phyloP scores from a whole-genome alignment of 495 filamentous ascomycete genomes.

The Collariella sp. region DNA sequence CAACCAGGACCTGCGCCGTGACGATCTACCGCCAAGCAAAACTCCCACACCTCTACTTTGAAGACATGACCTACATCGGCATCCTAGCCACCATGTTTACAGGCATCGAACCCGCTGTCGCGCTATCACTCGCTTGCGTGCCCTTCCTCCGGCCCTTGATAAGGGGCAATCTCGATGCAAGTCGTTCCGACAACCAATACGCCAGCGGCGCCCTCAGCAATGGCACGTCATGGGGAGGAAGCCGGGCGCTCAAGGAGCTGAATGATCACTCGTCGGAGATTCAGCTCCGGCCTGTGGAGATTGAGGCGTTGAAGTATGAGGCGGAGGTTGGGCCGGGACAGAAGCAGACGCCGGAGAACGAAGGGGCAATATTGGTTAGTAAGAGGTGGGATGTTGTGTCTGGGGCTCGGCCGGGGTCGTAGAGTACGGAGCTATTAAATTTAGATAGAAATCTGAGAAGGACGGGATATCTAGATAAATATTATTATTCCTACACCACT shows the following conservation, averaged over 20 bases:
- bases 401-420: not conserved
- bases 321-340: conserved; percentile 3
- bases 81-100: conserved; percentile 21
- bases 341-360: not conserved
- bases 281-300: conserved; percentile 18
- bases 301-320: conserved; percentile 8
- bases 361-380: conserved; percentile 5
- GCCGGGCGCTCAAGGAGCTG: conserved; percentile 21
- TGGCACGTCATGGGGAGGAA: conserved; percentile 2
- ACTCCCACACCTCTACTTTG: conserved; percentile 21
- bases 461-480: too few relatives aligned
- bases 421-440: too few relatives aligned
- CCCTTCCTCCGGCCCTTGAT: conserved; percentile 24
- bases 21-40: conserved; percentile 19
- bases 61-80: conserved; percentile 22
- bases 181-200: conserved; percentile 6
- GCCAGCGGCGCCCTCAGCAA: conserved; percentile 5
- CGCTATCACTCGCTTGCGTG: conserved; percentile 21
- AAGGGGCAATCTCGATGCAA: not conserved
- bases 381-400: conserved; percentile 6
- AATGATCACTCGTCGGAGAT: conserved; percentile 26
- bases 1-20: conserved; percentile 22
- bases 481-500: too few relatives aligned
- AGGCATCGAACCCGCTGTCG: conserved; percentile 23
- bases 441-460: too few relatives aligned